These are phyloP conservation scores for Alliaria petiolata DNA, from an alignment of 345 rosid genomes.

Conservation along the genomic window DNA sequence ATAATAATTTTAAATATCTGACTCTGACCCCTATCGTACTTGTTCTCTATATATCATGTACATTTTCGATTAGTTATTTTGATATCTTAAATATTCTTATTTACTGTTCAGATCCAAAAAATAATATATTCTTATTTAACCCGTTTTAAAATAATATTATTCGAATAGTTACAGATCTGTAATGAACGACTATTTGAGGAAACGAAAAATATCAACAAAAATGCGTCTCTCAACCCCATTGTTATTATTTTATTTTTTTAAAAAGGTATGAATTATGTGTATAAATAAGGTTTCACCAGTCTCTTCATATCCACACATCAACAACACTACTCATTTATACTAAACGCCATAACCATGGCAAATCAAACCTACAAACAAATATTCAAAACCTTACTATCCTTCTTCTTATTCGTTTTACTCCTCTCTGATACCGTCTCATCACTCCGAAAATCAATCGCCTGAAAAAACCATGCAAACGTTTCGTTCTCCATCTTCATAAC, in stretches of 20 bases:
- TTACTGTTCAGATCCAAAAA: too few species aligned
- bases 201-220: background rate
- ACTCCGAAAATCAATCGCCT: background rate
- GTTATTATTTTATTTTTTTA: too few species aligned
- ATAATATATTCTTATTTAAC: too few species aligned
- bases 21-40: too few species aligned
- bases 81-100: too few species aligned
- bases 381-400: background rate
- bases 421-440: background rate
- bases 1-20: too few species aligned
- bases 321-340: background rate
- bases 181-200: too few species aligned
- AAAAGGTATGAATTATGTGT: background rate
- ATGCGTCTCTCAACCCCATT: background rate
- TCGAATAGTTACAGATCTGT: too few species aligned
- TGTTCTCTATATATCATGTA: too few species aligned
- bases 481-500: background rate
- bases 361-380: background rate
- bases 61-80: too few species aligned
- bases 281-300: background rate
- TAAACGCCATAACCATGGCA: background rate
- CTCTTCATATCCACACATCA: background rate
- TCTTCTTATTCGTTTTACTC: background rate
- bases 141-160: too few species aligned
- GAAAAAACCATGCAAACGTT: constrained; percentile 4